These are phyloP conservation scores for Sungouiella blattae DNA, from an alignment of 805 yeast genomes.

Conservation along the genomic window DNA sequence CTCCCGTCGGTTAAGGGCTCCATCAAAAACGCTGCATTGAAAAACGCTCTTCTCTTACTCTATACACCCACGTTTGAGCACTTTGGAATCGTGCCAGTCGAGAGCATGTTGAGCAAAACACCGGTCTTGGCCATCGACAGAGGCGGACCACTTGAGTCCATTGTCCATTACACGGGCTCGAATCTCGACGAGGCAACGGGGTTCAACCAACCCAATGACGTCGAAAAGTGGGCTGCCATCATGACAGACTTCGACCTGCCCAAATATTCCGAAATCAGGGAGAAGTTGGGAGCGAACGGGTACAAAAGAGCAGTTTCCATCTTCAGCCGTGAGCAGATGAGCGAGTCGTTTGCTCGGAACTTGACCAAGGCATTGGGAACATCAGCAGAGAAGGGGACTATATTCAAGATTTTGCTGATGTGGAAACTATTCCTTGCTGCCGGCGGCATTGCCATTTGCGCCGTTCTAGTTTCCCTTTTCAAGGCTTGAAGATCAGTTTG, in stretches of 20 bases:
- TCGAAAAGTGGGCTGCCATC: conserved; percentile 51
- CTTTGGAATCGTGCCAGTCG: conserved; percentile 96
- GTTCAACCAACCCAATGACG: conserved; percentile 47
- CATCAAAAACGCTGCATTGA: conserved; percentile 60
- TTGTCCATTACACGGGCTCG: conserved; percentile 33
- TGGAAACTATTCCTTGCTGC: conserved; percentile 9
- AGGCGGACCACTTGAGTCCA: conserved; percentile 92
- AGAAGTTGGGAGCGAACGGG: conserved; percentile 33
- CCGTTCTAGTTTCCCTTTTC: neutral
- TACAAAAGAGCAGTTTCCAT: conserved; percentile 30
- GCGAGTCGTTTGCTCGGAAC: conserved; percentile 23
- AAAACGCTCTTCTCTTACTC: conserved; percentile 55
- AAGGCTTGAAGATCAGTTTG: conserved; percentile 3
- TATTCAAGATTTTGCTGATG: conserved; percentile 5
- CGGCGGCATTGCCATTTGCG: neutral
- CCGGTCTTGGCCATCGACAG: conserved; percentile 83
- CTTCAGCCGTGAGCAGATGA: conserved; percentile 48
- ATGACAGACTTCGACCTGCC: conserved; percentile 30
- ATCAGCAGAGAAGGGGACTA: conserved; percentile 6
- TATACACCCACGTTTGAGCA: conserved; percentile 94
- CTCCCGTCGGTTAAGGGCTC: conserved; percentile 74
- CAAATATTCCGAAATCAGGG: conserved; percentile 10
- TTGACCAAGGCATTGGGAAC: conserved; percentile 7
- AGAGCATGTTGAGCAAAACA: conserved; percentile 80
- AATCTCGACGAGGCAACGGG: conserved; percentile 53